These are phyloP conservation scores for Coix lacrymajobi DNA, from an alignment of 176 grass and related monocot genomes.

Conservation along the genomic window DNA sequence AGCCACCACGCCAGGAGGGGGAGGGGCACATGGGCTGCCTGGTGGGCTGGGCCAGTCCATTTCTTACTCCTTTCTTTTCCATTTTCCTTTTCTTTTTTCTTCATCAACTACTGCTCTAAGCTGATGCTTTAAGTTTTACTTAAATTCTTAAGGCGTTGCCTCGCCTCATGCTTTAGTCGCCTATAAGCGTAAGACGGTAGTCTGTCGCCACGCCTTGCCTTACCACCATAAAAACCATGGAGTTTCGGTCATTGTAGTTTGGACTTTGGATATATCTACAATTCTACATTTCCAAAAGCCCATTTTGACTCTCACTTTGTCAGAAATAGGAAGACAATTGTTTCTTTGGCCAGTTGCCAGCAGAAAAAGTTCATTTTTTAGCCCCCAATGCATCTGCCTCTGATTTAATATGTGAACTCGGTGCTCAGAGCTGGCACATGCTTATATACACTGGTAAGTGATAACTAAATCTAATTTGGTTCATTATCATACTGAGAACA, in stretches of 20 bases:
- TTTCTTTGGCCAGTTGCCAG: background rate
- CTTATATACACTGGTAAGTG: background rate
- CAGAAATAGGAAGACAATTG: background rate
- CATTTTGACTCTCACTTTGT: background rate
- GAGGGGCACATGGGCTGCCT: too few species aligned
- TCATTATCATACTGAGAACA: background rate
- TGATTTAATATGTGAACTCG: constrained; percentile 6
- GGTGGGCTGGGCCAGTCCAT: too few species aligned
- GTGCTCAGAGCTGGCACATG: background rate
- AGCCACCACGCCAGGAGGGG: too few species aligned
- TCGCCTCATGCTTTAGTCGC: too few species aligned
- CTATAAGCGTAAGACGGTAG: too few species aligned
- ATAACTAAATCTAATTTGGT: background rate
- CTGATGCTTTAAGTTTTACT: too few species aligned
- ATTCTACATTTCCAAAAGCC: background rate
- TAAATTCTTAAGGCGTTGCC: too few species aligned
- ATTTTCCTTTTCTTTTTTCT: too few species aligned
- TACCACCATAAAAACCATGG: too few species aligned
- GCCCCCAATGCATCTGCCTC: background rate
- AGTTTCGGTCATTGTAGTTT: constrained; percentile 11
- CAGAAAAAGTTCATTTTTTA: background rate
- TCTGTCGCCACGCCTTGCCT: too few species aligned
- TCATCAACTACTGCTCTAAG: too few species aligned
- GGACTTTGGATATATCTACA: background rate
- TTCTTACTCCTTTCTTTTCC: too few species aligned